These are phyloP conservation scores for Mimosa bimucronata DNA, from an alignment of 306 rosid species.

Conservation along the genomic window DNA sequence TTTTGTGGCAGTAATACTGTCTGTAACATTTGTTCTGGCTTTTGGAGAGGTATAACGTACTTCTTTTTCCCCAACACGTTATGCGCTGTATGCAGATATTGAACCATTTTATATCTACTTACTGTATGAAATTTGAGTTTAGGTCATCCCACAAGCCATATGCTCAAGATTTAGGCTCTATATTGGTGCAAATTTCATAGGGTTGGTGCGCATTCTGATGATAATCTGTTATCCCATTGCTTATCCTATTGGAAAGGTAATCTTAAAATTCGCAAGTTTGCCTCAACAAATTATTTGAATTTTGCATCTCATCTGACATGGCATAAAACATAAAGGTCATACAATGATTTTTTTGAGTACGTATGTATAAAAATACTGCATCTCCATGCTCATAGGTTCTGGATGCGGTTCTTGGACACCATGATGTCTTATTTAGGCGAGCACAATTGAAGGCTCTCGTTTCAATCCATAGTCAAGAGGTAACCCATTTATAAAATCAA, in stretches of 20 bases:
- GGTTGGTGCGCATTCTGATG: slow-evolving; percentile 84
- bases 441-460: slow-evolving; percentile 95
- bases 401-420: slow-evolving; percentile 83
- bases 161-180: slow-evolving; percentile 80
- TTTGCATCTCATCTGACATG: slow-evolving; percentile 4
- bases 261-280: slow-evolving; percentile 7
- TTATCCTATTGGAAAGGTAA: slow-evolving; percentile 85
- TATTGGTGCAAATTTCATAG: slow-evolving; percentile 78
- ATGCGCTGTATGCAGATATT: slow-evolving; percentile 9
- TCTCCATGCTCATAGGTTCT: slow-evolving; percentile 63
- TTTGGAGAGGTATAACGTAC: slow-evolving; percentile 71
- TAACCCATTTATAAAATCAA: slow-evolving; percentile 30
- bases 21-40: slow-evolving; percentile 87
- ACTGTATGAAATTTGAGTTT: slow-evolving; percentile 40
- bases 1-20: slow-evolving; percentile 69
- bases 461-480: slow-evolving; percentile 91
- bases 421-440: slow-evolving; percentile 80
- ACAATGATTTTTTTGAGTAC: slow-evolving; percentile 33
- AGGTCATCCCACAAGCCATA: slow-evolving; percentile 93
- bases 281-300: slow-evolving; percentile 13
- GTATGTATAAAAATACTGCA: slow-evolving; percentile 3
- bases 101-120: slow-evolving; percentile 29
- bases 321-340: background rate
- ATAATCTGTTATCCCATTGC: slow-evolving; percentile 79
- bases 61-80: slow-evolving; percentile 1